Conservation (phyloP, 768 basidiomycete genomes). For the Serendipita vermifera region DNA sequence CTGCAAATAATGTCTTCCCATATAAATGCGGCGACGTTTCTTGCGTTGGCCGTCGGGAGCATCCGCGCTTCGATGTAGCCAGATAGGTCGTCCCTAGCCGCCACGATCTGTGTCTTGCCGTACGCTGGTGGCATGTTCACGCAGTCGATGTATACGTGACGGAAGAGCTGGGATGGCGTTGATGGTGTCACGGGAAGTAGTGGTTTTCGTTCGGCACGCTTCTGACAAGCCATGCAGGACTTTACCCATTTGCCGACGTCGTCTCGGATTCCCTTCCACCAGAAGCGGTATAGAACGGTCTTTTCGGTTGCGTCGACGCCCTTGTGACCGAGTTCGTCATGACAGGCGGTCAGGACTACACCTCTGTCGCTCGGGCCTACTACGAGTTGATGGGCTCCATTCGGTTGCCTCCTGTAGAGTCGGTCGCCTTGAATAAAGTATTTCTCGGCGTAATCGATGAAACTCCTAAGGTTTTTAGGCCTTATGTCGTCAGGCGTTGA, state of each 20-base stretch:
- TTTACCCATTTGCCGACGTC: slow-evolving; percentile 18
- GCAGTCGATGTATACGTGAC: slow-evolving; percentile 28
- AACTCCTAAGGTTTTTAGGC: background rate
- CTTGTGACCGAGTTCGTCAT: slow-evolving; percentile 23
- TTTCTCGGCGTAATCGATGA: slow-evolving; percentile 8
- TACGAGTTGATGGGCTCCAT: slow-evolving; percentile 19
- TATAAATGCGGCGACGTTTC: slow-evolving; percentile 23
- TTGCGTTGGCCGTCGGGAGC: slow-evolving; percentile 22
- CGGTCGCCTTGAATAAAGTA: slow-evolving; percentile 18
- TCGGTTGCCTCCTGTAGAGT: slow-evolving; percentile 17
- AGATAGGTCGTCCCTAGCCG: slow-evolving; percentile 26
- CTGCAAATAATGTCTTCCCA: slow-evolving; percentile 28
- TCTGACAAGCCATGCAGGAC: slow-evolving; percentile 31
- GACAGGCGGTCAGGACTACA: slow-evolving; percentile 19
- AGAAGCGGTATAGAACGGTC: slow-evolving; percentile 15
- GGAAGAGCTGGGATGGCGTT: slow-evolving; percentile 21
- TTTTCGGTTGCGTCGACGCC: slow-evolving; percentile 19
- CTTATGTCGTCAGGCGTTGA: background rate
- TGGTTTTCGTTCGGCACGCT: slow-evolving; percentile 17
- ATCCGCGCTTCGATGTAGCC: slow-evolving; percentile 24
- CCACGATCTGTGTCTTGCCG: slow-evolving; percentile 27
- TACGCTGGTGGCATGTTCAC: slow-evolving; percentile 29
- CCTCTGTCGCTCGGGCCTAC: slow-evolving; percentile 16
- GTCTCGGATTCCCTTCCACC: slow-evolving; percentile 19
- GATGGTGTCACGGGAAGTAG: slow-evolving; percentile 17